A percentile compares a stretch with the other conserved stretches of the same genome.
phyloP scores from a whole-genome alignment of 495 filamentous ascomycete genomes.

The Cercophora newfieldiana region DNA sequence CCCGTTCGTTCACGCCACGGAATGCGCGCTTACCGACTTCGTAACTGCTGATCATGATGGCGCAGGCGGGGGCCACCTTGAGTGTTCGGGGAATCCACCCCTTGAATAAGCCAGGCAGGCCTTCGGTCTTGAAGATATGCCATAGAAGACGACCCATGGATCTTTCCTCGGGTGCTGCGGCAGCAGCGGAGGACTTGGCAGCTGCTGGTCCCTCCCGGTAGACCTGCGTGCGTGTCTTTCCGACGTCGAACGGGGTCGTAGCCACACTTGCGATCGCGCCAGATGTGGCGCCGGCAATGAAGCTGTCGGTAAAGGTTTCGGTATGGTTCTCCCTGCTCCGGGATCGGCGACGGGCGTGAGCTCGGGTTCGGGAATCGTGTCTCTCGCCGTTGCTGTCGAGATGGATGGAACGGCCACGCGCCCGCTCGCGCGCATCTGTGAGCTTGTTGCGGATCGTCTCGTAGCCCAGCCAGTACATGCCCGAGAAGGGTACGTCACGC shows the following conservation, averaged over 20 bases:
- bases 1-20: slow-evolving; percentile 70
- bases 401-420: slow-evolving; percentile 28
- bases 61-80: slow-evolving; percentile 94
- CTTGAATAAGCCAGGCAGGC: slow-evolving; percentile 75
- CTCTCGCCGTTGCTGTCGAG: slow-evolving; percentile 26
- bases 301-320: slow-evolving; percentile 80
- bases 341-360: slow-evolving; percentile 40
- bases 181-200: slow-evolving; percentile 23
- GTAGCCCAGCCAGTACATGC: slow-evolving; percentile 97
- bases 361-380: slow-evolving; percentile 8
- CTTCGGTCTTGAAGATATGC: slow-evolving; percentile 87
- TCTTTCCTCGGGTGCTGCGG: slow-evolving; percentile 64
- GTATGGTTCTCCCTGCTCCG: slow-evolving; percentile 59
- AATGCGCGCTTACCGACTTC: slow-evolving; percentile 93
- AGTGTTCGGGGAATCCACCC: slow-evolving; percentile 89
- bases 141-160: slow-evolving; percentile 75
- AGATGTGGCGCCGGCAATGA: slow-evolving; percentile 78
- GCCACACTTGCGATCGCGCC: slow-evolving; percentile 84
- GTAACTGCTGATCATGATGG: slow-evolving; percentile 99
- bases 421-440: slow-evolving; percentile 60
- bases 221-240: slow-evolving; percentile 92
- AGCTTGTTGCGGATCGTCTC: slow-evolving; percentile 71
- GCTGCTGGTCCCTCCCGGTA: slow-evolving; percentile 50
- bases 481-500: slow-evolving; percentile 96
- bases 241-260: slow-evolving; percentile 95